Evolutionary conservation across 768 basidiomycete species (phyloP).

Genomic region (Rhizopogon rudus): DNA sequence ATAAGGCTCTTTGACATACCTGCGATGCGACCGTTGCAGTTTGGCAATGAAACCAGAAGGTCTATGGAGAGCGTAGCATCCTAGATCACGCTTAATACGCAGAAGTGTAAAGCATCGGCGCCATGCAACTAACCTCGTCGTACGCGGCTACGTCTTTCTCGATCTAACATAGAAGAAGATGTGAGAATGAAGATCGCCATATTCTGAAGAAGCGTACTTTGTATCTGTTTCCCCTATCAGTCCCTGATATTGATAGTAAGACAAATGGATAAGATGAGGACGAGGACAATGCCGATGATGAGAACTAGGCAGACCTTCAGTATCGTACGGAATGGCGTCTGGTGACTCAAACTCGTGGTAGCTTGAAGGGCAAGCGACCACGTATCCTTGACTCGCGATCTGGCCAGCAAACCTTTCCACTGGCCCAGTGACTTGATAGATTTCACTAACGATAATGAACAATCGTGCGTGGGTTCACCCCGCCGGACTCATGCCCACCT

Average conservation of each 20-base stretch:
- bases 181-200: neutral
- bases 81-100: slow-evolving; percentile 27
- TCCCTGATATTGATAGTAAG: slow-evolving; percentile 41
- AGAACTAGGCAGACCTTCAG: slow-evolving; percentile 50
- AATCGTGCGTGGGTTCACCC: neutral
- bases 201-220: slow-evolving; percentile 46
- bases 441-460: slow-evolving; percentile 56
- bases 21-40: slow-evolving; percentile 91
- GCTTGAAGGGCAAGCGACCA: slow-evolving; percentile 78
- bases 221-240: slow-evolving; percentile 88
- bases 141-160: slow-evolving; percentile 87
- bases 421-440: slow-evolving; percentile 95
- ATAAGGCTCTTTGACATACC: slow-evolving; percentile 35
- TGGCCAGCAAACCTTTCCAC: slow-evolving; percentile 90
- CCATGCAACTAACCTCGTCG: slow-evolving; percentile 57
- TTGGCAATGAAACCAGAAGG: slow-evolving; percentile 61
- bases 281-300: neutral
- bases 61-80: slow-evolving; percentile 79
- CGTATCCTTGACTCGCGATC: slow-evolving; percentile 82
- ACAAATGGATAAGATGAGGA: neutral
- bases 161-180: slow-evolving; percentile 44
- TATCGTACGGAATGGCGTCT: slow-evolving; percentile 84
- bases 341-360: slow-evolving; percentile 94
- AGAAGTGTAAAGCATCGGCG: neutral
- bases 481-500: slow-evolving; percentile 38